Evolutionary conservation across 257 asterid genomes (phyloP), one percentile per base, ranked within the genome.

Genomic region (Cinchona pubescens): DNA sequence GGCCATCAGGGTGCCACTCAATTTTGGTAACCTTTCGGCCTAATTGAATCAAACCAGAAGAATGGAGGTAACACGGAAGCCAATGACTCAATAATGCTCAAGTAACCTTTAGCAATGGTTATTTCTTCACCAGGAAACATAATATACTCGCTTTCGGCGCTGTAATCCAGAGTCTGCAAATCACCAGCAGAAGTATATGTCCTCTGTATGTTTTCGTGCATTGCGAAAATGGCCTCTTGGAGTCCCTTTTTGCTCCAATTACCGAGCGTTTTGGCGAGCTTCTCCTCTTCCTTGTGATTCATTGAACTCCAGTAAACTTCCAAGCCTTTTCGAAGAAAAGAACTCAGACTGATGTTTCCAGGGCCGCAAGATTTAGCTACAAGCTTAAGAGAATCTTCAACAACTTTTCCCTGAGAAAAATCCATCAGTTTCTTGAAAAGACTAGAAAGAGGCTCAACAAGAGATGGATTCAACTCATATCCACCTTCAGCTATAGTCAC

Each of bases 91-190:
- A 91, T 51, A 23, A 91, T 86, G 59, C 88, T 82, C 16, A 84
- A 81, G 76, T 91, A 91, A 1, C 98, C 98, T 58, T 80, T 80
- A 0, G 90, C 96, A 40, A 93, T 89, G 7, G 96, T 90, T 10
- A 90, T 78, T 73, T 93, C 97, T 63, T 93, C 97, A 1, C 98
- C 98, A 5, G 92, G 94, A 23, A 85, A 93, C 88, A 88, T 83
- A 0, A 78, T 68, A 60, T 93, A 93, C 78, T 90, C 94, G 21
- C 86, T 88, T 77, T 93, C 98, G 2, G 96, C 92, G 77, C 71
- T 71, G 72, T 79, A 93, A 74, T 93, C 98, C 32, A 93, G 89
- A 12, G 4, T 58, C 23, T 79, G 34, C 75, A 93, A 76, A 78
- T 88, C 90, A 62, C 82, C 88, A 0, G 97, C 92, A 9, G 96